These are phyloP conservation scores for Yamadazyma pseudoaaseri DNA, from an alignment of 1,139 yeast genomes.

Conservation along the genomic window DNA sequence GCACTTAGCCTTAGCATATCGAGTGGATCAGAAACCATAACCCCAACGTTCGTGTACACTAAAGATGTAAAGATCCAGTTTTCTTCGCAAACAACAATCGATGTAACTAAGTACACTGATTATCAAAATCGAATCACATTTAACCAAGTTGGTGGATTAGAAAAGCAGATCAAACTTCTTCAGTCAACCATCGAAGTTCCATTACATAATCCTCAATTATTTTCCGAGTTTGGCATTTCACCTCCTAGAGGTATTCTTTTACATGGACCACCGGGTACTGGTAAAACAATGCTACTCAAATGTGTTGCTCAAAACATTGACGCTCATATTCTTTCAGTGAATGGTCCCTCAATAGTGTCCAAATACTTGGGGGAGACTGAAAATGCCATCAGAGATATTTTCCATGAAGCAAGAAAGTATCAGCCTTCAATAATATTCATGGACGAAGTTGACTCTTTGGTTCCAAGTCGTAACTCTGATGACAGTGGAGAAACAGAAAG, in stretches of 20 bases:
- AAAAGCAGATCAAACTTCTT: slow-evolving; percentile 58
- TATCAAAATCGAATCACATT: slow-evolving; percentile 45
- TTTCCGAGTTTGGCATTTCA: slow-evolving; percentile 79
- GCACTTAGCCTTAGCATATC: slow-evolving; percentile 22
- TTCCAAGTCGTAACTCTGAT: slow-evolving; percentile 77
- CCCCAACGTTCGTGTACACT: slow-evolving; percentile 48
- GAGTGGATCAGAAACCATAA: slow-evolving; percentile 20
- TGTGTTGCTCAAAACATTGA: slow-evolving; percentile 71
- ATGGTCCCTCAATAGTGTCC: slow-evolving; percentile 90
- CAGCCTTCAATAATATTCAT: slow-evolving; percentile 87
- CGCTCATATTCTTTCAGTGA: slow-evolving; percentile 82
- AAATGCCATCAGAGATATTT: slow-evolving; percentile 73
- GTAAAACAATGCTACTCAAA: slow-evolving; percentile 84
- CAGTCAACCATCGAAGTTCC: slow-evolving; percentile 78
- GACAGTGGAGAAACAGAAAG: slow-evolving; percentile 89
- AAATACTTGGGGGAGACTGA: slow-evolving; percentile 95
- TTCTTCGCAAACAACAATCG: slow-evolving; percentile 11
- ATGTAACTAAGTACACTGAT: slow-evolving; percentile 31
- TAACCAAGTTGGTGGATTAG: slow-evolving; percentile 73
- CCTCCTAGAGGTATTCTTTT: slow-evolving; percentile 89
- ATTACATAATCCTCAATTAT: slow-evolving; percentile 70
- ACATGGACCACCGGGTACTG: slow-evolving; percentile 98
- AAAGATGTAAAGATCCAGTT: slow-evolving; percentile 35
- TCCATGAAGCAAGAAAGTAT: slow-evolving; percentile 76
- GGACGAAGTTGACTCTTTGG: slow-evolving; percentile 91